Percentiles rank a stretch among this genome's conserved stretches.
Conservation (phyloP, 495 filamentous ascomycete genomes). For the Ramalina intermedia region DNA sequence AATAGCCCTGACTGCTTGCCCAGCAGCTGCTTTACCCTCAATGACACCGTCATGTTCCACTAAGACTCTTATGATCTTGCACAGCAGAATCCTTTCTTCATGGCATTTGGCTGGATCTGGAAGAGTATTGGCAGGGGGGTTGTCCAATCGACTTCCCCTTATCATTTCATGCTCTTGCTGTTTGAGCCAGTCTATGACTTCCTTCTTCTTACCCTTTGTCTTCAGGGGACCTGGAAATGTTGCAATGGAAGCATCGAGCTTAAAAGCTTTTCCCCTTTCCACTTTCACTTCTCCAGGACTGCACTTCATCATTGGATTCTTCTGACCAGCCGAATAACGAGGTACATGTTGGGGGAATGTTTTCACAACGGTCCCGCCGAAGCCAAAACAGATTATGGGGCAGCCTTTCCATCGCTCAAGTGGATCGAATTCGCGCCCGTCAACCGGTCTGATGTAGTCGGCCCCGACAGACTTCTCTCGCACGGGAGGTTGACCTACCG, state of each 20-base stretch:
- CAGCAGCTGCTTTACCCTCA: slow-evolving; percentile 58
- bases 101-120: slow-evolving; percentile 47
- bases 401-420: slow-evolving; percentile 80
- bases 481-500: background rate
- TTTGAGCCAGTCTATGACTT: slow-evolving; percentile 67
- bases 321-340: slow-evolving; percentile 61
- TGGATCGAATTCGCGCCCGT: slow-evolving; percentile 67
- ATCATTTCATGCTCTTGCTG: slow-evolving; percentile 60
- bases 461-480: slow-evolving; percentile 5
- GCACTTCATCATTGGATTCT: slow-evolving; percentile 62
- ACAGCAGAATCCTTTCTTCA: slow-evolving; percentile 74
- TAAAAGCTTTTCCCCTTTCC: slow-evolving; percentile 50
- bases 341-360: slow-evolving; percentile 84
- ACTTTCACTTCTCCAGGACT: slow-evolving; percentile 75
- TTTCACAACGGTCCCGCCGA: slow-evolving; percentile 68
- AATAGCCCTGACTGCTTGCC: slow-evolving; percentile 55
- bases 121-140: slow-evolving; percentile 4
- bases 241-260: slow-evolving; percentile 51
- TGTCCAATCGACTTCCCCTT: slow-evolving; percentile 22
- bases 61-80: slow-evolving; percentile 69
- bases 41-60: slow-evolving; percentile 76
- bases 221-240: slow-evolving; percentile 85
- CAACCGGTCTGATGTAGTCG: slow-evolving; percentile 49
- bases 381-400: slow-evolving; percentile 76
- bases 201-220: slow-evolving; percentile 89